These are phyloP conservation scores for cucumber (Cucumis sativus) DNA, from an alignment of 306 rosid genomes.

Conservation along the genomic window Cucumber_9930_V3 NC_026659.2:23899501-23900000, in stretches of 20 bases:
- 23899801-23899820: constrained; percentile 69
- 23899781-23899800: constrained; percentile 76
- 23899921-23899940: constrained; percentile 54
- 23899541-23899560: constrained; percentile 64
- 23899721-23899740: constrained; percentile 49
- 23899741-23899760: constrained; percentile 59
- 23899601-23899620: constrained; percentile 67
- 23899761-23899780: constrained; percentile 74
- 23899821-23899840: constrained; percentile 54
- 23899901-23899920: constrained; percentile 70
- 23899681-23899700: constrained; percentile 84
- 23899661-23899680: constrained; percentile 72
- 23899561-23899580: constrained; percentile 65
- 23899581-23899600: constrained; percentile 51
- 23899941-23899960: constrained; percentile 44
- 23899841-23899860: constrained; percentile 74
- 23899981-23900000: constrained; percentile 72
- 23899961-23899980: constrained; percentile 56
- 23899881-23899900: constrained; percentile 93
- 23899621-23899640: constrained; percentile 72
- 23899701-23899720: constrained; percentile 86
- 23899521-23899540: constrained; percentile 60
- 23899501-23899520: constrained; percentile 52
- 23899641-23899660: constrained; percentile 72
- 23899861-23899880: constrained; percentile 57